Conservation (phyloP, 305 asterid species). For the Vinca major region DNA sequence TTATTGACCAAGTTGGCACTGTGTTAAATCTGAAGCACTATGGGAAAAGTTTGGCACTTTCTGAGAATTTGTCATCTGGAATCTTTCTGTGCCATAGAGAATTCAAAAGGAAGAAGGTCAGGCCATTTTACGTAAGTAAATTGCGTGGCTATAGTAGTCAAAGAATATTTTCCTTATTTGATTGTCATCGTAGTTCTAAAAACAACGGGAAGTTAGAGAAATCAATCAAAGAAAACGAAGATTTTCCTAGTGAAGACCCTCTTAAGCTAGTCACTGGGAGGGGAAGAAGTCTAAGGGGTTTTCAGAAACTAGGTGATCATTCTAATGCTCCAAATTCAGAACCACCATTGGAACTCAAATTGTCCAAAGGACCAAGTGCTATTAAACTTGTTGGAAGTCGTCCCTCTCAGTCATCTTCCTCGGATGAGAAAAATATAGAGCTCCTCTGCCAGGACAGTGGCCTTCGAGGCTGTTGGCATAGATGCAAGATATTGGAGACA, state of each 20-base stretch:
- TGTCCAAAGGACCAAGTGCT: constrained; percentile 8
- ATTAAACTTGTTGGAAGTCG: not conserved
- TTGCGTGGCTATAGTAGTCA: constrained; percentile 39
- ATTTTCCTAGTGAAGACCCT: too few species aligned
- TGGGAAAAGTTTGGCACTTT: constrained; percentile 17
- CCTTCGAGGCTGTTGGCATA: constrained; percentile 62
- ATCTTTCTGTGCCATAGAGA: constrained; percentile 33
- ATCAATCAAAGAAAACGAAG: too few species aligned
- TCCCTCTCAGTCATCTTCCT: constrained; percentile 13
- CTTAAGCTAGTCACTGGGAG: too few species aligned
- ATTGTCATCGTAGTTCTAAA: not conserved
- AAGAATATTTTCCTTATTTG: constrained; percentile 21
- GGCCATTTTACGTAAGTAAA: constrained; percentile 23
- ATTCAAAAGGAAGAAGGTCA: constrained; percentile 18
- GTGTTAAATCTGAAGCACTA: constrained; percentile 33
- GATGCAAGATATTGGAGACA: constrained; percentile 40
- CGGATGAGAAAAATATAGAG: constrained; percentile 31
- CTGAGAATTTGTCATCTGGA: constrained; percentile 18
- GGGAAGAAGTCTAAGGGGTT: not conserved
- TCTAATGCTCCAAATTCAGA: not conserved
- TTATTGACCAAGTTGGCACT: constrained; percentile 26
- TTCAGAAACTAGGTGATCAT: constrained; percentile 7
- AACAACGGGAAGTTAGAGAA: too few species aligned
- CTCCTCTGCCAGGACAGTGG: constrained; percentile 51
- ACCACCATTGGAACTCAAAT: constrained; percentile 11